These are phyloP conservation scores for Trichoderma hamatum DNA, from an alignment of 2,329 filamentous ascomycete species.

Conservation along the genomic window DNA sequence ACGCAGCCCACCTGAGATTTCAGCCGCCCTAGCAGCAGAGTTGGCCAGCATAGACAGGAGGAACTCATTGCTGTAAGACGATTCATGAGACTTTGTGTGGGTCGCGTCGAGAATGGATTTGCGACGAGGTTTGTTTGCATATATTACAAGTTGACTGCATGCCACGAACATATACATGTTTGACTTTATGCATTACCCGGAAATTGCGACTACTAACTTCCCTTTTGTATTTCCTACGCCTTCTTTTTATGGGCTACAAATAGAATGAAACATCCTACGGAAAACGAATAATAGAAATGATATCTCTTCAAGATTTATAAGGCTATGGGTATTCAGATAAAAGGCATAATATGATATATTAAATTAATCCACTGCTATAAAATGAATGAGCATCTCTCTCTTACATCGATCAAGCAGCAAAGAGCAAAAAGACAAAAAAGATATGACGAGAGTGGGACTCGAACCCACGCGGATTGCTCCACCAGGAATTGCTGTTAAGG, in stretches of 20 bases:
- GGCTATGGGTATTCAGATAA: not conserved
- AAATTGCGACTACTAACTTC: not conserved
- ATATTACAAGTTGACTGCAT: not conserved
- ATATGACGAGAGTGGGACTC: slow-evolving; percentile 30
- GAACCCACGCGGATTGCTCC: slow-evolving; percentile 31
- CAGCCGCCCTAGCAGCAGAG: slow-evolving; percentile 42
- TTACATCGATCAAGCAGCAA: not conserved
- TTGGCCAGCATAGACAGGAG: slow-evolving; percentile 33
- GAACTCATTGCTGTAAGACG: slow-evolving; percentile 14
- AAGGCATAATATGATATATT: not conserved
- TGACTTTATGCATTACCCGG: not conserved
- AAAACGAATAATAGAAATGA: not conserved
- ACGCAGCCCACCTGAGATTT: slow-evolving; percentile 50
- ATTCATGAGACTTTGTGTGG: not conserved
- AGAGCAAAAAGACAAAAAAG: slow-evolving; percentile 14
- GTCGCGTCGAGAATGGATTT: not conserved
- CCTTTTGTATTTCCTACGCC: not conserved
- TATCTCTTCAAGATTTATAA: not conserved
- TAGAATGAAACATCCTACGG: not conserved
- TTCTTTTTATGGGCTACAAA: not conserved
- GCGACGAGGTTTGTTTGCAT: not conserved
- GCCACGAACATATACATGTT: not conserved
- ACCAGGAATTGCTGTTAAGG: slow-evolving; percentile 30
- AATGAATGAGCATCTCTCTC: not conserved
- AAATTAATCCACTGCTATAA: not conserved